Conservation (phyloP, 306 rosid species). For the Herpetospermum pedunculosum region DNA sequence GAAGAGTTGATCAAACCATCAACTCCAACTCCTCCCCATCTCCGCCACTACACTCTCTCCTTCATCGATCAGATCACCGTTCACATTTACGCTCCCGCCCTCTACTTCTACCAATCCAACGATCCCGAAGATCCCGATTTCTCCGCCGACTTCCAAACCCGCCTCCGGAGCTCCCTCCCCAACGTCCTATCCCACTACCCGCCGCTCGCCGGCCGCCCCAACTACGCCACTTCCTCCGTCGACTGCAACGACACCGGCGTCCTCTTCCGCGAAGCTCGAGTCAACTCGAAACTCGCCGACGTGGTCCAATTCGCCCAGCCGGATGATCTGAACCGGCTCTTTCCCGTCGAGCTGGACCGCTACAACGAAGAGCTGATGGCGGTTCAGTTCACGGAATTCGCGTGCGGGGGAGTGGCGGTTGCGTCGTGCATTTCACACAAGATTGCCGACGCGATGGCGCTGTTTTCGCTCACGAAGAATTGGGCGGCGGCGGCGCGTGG, state of each 20-base stretch:
- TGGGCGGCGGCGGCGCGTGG: constrained; percentile 33
- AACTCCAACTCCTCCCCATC: constrained; percentile 4
- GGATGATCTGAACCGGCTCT: constrained; percentile 24
- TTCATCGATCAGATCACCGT: constrained; percentile 7
- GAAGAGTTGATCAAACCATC: constrained; percentile 13
- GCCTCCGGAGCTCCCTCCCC: neutral
- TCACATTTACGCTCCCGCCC: constrained; percentile 2
- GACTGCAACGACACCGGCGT: constrained; percentile 3
- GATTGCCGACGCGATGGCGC: constrained; percentile 35
- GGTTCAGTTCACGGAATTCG: constrained; percentile 39
- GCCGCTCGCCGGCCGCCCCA: neutral
- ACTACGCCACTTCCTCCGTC: neutral
- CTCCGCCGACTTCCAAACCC: neutral
- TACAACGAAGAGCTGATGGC: constrained; percentile 26
- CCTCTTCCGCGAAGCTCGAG: constrained; percentile 5
- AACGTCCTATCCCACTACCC: neutral
- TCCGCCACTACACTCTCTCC: neutral
- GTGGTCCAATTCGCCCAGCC: constrained; percentile 25
- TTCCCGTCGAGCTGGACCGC: constrained; percentile 32
- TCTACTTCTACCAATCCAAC: neutral
- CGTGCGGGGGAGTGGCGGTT: constrained; percentile 43
- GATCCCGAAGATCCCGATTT: neutral
- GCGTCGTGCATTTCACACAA: constrained; percentile 44
- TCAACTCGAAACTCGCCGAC: constrained; percentile 21
- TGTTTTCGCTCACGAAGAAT: constrained; percentile 22